phyloP scores from a whole-genome alignment of 1,284 basidiomycete species.

The Hymenochaete sp. region DNA sequence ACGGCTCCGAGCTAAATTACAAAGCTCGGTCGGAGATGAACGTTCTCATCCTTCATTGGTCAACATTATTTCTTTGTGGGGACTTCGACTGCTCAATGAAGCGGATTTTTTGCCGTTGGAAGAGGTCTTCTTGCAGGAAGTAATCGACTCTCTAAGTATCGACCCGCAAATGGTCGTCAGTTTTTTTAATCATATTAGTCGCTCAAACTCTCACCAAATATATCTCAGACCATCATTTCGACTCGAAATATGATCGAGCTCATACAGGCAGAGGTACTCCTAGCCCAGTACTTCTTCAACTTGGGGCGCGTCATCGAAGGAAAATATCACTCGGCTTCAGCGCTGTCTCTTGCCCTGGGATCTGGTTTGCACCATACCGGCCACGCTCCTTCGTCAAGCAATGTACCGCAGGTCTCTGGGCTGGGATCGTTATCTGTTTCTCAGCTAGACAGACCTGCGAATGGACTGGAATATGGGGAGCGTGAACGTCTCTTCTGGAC shows the following conservation, averaged over 20 bases:
- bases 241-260: slow-evolving; percentile 29
- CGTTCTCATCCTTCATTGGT: too few relatives aligned
- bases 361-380: slow-evolving; percentile 30
- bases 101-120: slow-evolving; percentile 25
- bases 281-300: slow-evolving; percentile 45
- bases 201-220: background rate
- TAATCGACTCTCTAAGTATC: slow-evolving; percentile 32
- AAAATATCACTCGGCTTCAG: slow-evolving; percentile 34
- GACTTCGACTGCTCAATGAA: too few relatives aligned
- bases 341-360: slow-evolving; percentile 30
- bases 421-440: background rate
- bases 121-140: slow-evolving; percentile 34
- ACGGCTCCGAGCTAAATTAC: too few relatives aligned
- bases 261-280: slow-evolving; percentile 48
- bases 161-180: slow-evolving; percentile 31
- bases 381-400: too few relatives aligned
- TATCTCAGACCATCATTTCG: background rate
- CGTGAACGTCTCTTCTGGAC: slow-evolving; percentile 63
- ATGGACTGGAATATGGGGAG: slow-evolving; percentile 48
- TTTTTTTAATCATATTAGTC: background rate
- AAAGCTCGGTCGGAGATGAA: too few relatives aligned
- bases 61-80: too few relatives aligned
- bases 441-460: slow-evolving; percentile 14
- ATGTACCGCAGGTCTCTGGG: background rate
- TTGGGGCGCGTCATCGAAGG: slow-evolving; percentile 36